These are phyloP conservation scores for Coemansia asiatica DNA, from an alignment of 192 early-diverging fungal genomes.

Conservation along the genomic window DNA sequence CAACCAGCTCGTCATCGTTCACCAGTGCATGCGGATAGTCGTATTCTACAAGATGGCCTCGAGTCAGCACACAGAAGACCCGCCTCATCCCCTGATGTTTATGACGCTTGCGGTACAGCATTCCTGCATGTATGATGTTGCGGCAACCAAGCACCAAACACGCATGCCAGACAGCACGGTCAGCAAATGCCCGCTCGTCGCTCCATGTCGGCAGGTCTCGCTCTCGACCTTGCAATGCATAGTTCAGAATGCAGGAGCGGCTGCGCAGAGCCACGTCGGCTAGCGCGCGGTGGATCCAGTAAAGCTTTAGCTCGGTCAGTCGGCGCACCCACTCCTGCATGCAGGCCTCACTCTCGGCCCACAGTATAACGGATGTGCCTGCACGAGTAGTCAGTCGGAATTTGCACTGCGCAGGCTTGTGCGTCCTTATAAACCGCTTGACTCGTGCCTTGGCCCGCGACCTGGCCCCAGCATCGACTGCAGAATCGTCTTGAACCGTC, in stretches of 20 bases:
- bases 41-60: conserved; percentile 49
- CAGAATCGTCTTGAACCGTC: background rate
- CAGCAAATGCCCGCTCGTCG: conserved; percentile 47
- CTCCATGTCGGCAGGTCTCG: conserved; percentile 31
- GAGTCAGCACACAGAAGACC: conserved; percentile 52
- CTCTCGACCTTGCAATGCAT: conserved; percentile 34
- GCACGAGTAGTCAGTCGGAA: conserved; percentile 40
- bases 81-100: conserved; percentile 50
- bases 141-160: conserved; percentile 53
- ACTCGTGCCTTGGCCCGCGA: background rate
- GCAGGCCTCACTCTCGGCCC: conserved; percentile 37
- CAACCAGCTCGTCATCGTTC: background rate
- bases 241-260: conserved; percentile 39
- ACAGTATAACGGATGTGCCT: conserved; percentile 34
- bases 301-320: conserved; percentile 37
- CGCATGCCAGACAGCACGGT: conserved; percentile 48
- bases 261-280: conserved; percentile 35
- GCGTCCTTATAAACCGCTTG: background rate
- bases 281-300: conserved; percentile 46
- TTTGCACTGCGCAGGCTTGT: conserved; percentile 22
- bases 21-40: conserved; percentile 17
- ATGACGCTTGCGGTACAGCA: conserved; percentile 52
- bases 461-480: background rate
- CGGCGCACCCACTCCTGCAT: conserved; percentile 51
- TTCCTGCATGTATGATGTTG: conserved; percentile 40